Evolutionary conservation across 345 rosid species (phyloP).

Genomic region (Streptanthus diversifolius): DNA sequence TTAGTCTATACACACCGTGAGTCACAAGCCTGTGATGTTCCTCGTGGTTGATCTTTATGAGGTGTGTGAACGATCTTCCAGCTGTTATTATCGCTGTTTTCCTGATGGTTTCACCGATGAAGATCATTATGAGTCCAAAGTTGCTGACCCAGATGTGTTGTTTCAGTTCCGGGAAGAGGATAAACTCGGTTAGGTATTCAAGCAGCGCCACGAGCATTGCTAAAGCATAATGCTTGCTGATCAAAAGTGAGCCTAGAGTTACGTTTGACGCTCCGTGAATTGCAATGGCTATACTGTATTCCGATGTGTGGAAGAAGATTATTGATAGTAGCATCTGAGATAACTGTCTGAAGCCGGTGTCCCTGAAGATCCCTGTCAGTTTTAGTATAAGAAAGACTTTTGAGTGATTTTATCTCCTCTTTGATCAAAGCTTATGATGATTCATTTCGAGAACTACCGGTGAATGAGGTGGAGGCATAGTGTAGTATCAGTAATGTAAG

Average conservation of each 20-base stretch:
- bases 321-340: slow-evolving; percentile 45
- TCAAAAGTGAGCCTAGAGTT: slow-evolving; percentile 46
- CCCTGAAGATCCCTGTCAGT: slow-evolving; percentile 48
- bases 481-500: slow-evolving; percentile 16
- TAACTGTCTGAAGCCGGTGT: slow-evolving; percentile 48
- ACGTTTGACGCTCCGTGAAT: slow-evolving; percentile 52
- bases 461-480: slow-evolving; percentile 17
- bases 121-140: slow-evolving; percentile 48
- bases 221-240: slow-evolving; percentile 49
- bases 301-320: slow-evolving; percentile 57
- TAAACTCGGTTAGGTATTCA: slow-evolving; percentile 45
- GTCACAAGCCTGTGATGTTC: slow-evolving; percentile 57
- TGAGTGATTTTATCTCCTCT: not conserved
- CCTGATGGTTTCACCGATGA: slow-evolving; percentile 48
- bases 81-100: slow-evolving; percentile 62
- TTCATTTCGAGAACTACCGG: not conserved
- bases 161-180: slow-evolving; percentile 49
- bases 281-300: slow-evolving; percentile 45
- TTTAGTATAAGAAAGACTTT: not conserved
- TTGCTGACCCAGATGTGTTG: slow-evolving; percentile 53
- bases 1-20: slow-evolving; percentile 47
- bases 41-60: slow-evolving; percentile 47
- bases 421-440: not conserved
- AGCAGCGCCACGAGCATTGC: slow-evolving; percentile 51
- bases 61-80: slow-evolving; percentile 58